Base-by-base conservation (phyloP, 1,284 basidiomycete species). In the Ceratobasidium sp. region DNA sequence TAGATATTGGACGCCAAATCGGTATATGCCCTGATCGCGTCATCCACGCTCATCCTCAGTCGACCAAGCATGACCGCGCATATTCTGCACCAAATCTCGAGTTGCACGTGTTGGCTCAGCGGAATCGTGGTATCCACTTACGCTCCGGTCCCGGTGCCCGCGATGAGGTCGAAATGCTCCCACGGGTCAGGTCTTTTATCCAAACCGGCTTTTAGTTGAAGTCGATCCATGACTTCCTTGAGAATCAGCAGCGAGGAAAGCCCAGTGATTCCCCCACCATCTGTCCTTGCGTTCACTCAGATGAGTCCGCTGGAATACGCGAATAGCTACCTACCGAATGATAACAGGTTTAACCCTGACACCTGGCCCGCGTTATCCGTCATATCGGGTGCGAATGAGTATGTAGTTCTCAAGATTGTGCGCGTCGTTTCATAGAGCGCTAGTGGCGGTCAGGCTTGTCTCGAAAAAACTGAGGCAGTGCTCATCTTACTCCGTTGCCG, bases 11-110 rank as follows among this genome's bases (percentile, higher is more conserved):
- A 22, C 5, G 55, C 54, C 2, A 71, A 27, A n/a, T 38, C 34
- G 6, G 27, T 53, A 22, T 71, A 71, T 0, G 31, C 42, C 10
- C 22, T 22, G 29, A 71, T 71, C 15, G 65, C 47, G 3, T 75
- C 74, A 8, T 70, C 67, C 42, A 77, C 76, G 49, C 75, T 73
- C 42, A 79, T 71, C 6, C 75, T 72, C 20, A 79, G 72, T 7
- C 77, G 74, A 12, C 78, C 79, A 15, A 80, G 71, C 49, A 80
- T 73, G 8, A 79, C 68, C 7, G 78, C 75, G 38, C 78, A 73
- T 2, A 80, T 73, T 0, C 76, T 78, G 43, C n/a, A n/a, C n/a
- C n/a, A n/a, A n/a, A n/a, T n/a, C 4, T 13, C 15, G 22, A 13
- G 47, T 8, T 31, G 22, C 15, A 15, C 13, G 4, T 17, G 38